Evolutionary conservation across 768 basidiomycete species (phyloP).

Genomic region (Mycena venus): DNA sequence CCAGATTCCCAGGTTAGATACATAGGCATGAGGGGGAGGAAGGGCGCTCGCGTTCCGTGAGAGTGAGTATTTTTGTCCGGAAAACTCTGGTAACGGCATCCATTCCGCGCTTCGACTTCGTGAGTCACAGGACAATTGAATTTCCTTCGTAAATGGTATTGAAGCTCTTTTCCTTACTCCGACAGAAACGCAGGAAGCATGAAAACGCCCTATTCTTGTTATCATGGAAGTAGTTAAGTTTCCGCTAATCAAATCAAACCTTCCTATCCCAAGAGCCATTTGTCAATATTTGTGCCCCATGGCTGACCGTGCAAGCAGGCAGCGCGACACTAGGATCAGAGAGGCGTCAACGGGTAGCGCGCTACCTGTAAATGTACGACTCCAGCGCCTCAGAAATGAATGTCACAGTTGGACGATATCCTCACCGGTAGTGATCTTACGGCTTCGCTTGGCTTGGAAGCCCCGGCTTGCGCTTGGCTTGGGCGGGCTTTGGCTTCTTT

Average conservation of each 20-base stretch:
- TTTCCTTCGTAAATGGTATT: neutral
- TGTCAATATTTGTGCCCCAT: conserved; percentile 1
- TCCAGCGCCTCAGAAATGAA: neutral
- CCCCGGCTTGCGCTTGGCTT: too few species aligned
- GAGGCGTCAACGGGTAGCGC: neutral
- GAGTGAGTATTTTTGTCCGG: neutral
- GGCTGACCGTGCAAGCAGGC: neutral
- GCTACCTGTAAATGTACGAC: neutral
- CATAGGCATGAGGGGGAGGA: neutral
- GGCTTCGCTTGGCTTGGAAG: too few species aligned
- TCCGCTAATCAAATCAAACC: too few species aligned
- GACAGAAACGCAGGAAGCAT: neutral
- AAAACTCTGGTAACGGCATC: neutral
- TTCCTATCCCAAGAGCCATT: neutral
- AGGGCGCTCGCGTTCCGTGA: neutral
- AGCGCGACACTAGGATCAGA: neutral
- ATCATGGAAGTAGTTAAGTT: neutral
- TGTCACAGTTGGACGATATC: neutral
- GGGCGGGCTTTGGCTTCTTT: too few species aligned
- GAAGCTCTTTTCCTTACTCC: too few species aligned
- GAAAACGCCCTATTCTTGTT: neutral
- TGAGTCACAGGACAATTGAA: neutral
- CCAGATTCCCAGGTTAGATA: too few species aligned
- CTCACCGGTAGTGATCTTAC: too few species aligned
- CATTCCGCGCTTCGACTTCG: neutral